Base-by-base conservation (phyloP, 176 grass and related monocot genomes). In the Phoenix roebelenii region DNA sequence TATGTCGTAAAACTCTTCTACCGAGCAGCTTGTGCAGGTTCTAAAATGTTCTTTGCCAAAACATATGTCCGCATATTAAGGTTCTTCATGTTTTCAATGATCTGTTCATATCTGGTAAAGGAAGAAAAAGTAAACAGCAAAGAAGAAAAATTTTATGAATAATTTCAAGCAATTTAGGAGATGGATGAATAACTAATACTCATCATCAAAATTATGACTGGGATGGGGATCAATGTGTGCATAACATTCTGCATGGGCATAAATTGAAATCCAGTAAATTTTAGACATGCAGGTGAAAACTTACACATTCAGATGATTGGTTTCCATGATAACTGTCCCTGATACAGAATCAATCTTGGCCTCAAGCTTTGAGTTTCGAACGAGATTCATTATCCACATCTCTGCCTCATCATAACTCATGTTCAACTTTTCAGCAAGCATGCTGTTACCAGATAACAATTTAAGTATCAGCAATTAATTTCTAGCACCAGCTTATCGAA, bases 1-100 rank as follows among this genome's bases (percentile, higher is more conserved):
- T 9, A 35, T 35, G 1, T 35, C 6, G 32, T 9, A 9, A 7
- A 10, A 1, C 5, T 35, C 25, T 15, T 4, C 25, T 73, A 79
- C 18, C 82, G 71, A 52, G 78, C 7, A 54, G 81, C 79, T 72
- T 87, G 92, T 19, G 84, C 78, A 49, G 84, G 84, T 61, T 97
- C 93, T 55, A 97, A 78, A 9, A 91, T 82, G 57, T 82, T 91
- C 78, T 97, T 97, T 39, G 87, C 93, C n/a, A 97, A 63, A 78
- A 97, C 50, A 57, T 80, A 88, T 3, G 93, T 97, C 51, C 93
- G 75, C 69, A 64, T 80, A 25, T 85, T 91, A 20, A 97, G 85
- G 58, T 77, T 84, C 81, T 97, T 97, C 62, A 97, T 73, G 76
- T 62, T 82, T 63, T 91, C 93, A 17, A 91, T 83, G 15, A 97